Conservation (phyloP, 805 yeast species). For the Hanseniaspora clermontiae region DNA sequence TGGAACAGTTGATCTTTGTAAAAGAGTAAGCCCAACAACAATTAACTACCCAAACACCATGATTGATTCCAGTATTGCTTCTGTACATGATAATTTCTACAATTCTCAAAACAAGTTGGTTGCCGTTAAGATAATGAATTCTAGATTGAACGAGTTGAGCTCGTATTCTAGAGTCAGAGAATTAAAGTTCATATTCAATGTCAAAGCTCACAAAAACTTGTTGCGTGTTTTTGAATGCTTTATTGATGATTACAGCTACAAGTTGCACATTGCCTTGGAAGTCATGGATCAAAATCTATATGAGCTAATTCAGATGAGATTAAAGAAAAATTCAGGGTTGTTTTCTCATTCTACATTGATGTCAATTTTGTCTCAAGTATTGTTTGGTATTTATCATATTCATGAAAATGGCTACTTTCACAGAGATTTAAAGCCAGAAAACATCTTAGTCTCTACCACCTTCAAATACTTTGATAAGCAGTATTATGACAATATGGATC, state of each 20-base stretch:
- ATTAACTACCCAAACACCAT: constrained; percentile 31
- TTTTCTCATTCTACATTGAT: constrained; percentile 50
- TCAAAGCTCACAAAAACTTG: constrained; percentile 59
- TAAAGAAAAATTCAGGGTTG: constrained; percentile 1
- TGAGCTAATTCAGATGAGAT: constrained; percentile 57
- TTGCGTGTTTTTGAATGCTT: constrained; percentile 71
- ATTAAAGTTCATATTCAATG: constrained; percentile 48
- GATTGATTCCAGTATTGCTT: constrained; percentile 29
- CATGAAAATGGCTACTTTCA: constrained; percentile 54
- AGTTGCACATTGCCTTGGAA: constrained; percentile 79
- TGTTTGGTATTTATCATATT: constrained; percentile 70
- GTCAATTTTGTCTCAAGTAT: constrained; percentile 57
- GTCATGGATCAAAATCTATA: constrained; percentile 70
- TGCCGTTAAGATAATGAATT: constrained; percentile 73
- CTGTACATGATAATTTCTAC: constrained; percentile 24
- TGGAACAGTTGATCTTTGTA: constrained; percentile 58
- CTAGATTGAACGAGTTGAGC: constrained; percentile 38
- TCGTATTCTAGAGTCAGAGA: constrained; percentile 53
- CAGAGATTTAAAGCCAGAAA: constrained; percentile 90
- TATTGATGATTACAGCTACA: constrained; percentile 46
- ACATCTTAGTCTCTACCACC: constrained; percentile 58
- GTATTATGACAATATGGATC: constrained; percentile 20
- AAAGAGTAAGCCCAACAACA: constrained; percentile 26
- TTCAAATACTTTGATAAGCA: constrained; percentile 37
- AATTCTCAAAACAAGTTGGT: constrained; percentile 36